phyloP scores from a whole-genome alignment of 768 basidiomycete genomes.

The Tulasnella sp. region DNA sequence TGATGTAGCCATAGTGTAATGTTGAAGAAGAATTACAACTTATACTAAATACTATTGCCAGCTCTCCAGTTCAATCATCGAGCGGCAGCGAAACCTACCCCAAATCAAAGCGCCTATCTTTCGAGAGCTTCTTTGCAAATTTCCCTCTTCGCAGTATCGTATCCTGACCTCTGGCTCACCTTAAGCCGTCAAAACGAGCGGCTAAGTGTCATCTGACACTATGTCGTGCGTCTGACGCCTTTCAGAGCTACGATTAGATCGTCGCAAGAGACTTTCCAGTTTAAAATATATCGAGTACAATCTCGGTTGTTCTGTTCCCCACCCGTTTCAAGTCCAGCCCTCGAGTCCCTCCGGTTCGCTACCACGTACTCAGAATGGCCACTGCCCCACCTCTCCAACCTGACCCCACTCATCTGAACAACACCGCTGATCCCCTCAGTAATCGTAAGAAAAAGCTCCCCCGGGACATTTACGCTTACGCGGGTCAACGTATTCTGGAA shows the following conservation, averaged over 20 bases:
- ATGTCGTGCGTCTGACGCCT: not conserved
- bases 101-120: too few relatives aligned
- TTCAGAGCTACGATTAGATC: not conserved
- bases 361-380: not conserved
- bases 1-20: too few relatives aligned
- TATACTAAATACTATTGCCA: too few relatives aligned
- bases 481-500: conserved; percentile 15
- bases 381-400: not conserved
- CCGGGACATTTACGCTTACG: not conserved
- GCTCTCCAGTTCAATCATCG: too few relatives aligned
- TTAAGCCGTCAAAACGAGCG: not conserved
- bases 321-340: too few relatives aligned
- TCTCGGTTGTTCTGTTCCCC: too few relatives aligned
- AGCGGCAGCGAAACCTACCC: too few relatives aligned
- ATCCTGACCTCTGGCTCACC: too few relatives aligned
- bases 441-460: not conserved
- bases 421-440: not conserved
- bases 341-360: not conserved
- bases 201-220: not conserved
- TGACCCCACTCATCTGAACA: not conserved
- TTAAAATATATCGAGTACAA: not conserved
- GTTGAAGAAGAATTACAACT: too few relatives aligned
- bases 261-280: not conserved
- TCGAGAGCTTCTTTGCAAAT: too few relatives aligned
- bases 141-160: too few relatives aligned